phyloP scores from a whole-genome alignment of 495 filamentous ascomycete species.

The Zalerion maritima region DNA sequence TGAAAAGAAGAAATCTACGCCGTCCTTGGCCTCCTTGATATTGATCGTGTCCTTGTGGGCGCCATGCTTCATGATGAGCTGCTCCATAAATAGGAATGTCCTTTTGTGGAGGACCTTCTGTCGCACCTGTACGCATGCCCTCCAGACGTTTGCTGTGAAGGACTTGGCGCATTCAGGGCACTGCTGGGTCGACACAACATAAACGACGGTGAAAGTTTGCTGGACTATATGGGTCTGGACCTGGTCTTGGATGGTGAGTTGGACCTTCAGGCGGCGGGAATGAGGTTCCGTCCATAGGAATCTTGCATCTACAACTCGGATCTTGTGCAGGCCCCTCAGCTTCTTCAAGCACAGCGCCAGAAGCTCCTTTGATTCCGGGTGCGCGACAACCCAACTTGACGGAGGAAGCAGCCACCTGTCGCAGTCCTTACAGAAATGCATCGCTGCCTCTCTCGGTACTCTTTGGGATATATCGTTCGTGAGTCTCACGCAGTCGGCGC shows the following conservation, averaged over 20 bases:
- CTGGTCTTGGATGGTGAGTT: constrained; percentile 73
- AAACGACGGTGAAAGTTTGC: constrained; percentile 88
- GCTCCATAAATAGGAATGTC: constrained; percentile 91
- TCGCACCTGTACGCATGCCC: constrained; percentile 77
- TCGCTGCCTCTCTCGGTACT: constrained; percentile 68
- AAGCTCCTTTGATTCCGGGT: constrained; percentile 75
- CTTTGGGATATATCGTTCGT: constrained; percentile 89
- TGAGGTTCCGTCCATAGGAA: constrained; percentile 99
- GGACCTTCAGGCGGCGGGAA: constrained; percentile 75
- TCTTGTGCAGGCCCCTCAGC: constrained; percentile 65
- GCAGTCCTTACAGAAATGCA: constrained; percentile 81
- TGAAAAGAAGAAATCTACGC: constrained; percentile 88
- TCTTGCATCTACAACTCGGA: constrained; percentile 82
- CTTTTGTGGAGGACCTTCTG: constrained; percentile 97
- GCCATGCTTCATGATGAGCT: constrained; percentile 84
- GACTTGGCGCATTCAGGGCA: constrained; percentile 85
- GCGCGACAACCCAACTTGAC: constrained; percentile 64
- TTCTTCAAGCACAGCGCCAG: constrained; percentile 78
- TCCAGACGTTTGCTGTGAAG: constrained; percentile 87
- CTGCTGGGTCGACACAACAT: constrained; percentile 75
- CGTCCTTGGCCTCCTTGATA: constrained; percentile 88
- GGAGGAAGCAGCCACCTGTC: constrained; percentile 90
- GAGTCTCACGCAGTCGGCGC: constrained; percentile 83
- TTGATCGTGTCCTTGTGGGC: constrained; percentile 91
- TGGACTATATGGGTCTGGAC: constrained; percentile 68